Evolutionary conservation across 1,139 yeast genomes (phyloP).

Genomic region (Nakaseomyces bracarensis): DNA sequence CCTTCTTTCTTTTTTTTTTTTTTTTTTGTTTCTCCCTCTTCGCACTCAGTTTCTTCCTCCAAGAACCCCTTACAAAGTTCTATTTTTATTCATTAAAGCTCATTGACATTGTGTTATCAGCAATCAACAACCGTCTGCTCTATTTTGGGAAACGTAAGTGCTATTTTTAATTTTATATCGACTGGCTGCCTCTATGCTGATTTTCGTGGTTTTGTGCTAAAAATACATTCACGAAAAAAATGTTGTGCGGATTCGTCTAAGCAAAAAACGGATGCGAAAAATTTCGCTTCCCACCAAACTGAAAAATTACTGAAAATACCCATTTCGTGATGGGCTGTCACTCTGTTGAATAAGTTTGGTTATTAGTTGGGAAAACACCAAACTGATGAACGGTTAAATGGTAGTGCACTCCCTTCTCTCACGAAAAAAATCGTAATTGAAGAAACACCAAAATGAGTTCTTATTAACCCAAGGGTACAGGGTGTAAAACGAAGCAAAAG

Average conservation of each 20-base stretch:
- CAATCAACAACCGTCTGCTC: not conserved
- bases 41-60: too few relatives aligned
- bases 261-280: not conserved
- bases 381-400: too few relatives aligned
- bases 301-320: not conserved
- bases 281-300: not conserved
- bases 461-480: too few relatives aligned
- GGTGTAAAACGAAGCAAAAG: too few relatives aligned
- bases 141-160: slow-evolving; percentile 2
- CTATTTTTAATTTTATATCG: not conserved
- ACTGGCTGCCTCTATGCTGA: not conserved
- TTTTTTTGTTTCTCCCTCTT: not conserved
- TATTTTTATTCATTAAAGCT: not conserved
- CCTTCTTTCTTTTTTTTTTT: not conserved
- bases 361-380: not conserved
- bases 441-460: too few relatives aligned
- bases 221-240: not conserved
- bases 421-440: too few relatives aligned
- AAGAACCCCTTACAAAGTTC: too few relatives aligned
- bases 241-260: not conserved
- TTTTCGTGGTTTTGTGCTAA: slow-evolving; percentile 3
- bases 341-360: too few relatives aligned
- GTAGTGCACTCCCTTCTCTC: too few relatives aligned
- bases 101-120: not conserved
- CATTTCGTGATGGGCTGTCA: not conserved